Conservation (phyloP, 1,284 basidiomycete genomes). For the Tylopilus sp. region DNA sequence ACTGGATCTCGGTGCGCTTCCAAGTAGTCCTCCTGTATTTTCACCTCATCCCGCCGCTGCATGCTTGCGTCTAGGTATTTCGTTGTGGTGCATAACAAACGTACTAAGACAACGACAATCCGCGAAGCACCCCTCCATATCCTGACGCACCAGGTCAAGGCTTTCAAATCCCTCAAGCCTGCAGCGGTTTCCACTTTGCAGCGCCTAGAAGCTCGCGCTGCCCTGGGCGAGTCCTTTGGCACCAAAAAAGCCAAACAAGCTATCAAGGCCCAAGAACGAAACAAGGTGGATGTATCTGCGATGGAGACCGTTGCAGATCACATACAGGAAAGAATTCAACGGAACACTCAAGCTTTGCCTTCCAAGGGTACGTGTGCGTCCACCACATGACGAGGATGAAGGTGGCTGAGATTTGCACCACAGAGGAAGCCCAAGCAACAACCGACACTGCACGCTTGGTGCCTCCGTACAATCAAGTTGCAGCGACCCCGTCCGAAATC, state of each 20-base stretch:
- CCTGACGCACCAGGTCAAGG: slow-evolving; percentile 76
- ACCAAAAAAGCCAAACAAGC: slow-evolving; percentile 88
- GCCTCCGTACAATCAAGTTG: slow-evolving; percentile 65
- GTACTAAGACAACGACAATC: slow-evolving; percentile 63
- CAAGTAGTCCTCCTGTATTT: slow-evolving; percentile 16
- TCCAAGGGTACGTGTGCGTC: slow-evolving; percentile 50
- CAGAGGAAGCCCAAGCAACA: slow-evolving; percentile 62
- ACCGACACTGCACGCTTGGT: slow-evolving; percentile 68
- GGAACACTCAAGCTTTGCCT: slow-evolving; percentile 62
- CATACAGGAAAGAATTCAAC: slow-evolving; percentile 77
- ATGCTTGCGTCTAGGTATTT: slow-evolving; percentile 47
- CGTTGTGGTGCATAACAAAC: slow-evolving; percentile 67
- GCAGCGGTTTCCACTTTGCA: slow-evolving; percentile 48
- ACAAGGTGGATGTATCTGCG: slow-evolving; percentile 80
- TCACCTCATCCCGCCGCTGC: slow-evolving; percentile 1
- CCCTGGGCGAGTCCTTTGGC: slow-evolving; percentile 88
- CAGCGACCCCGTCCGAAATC: slow-evolving; percentile 64
- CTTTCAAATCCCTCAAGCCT: slow-evolving; percentile 66
- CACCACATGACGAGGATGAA: background rate
- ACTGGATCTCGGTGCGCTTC: slow-evolving; percentile 58
- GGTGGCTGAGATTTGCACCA: background rate
- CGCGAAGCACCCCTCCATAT: slow-evolving; percentile 73
- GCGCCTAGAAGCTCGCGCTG: slow-evolving; percentile 62
- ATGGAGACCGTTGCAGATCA: slow-evolving; percentile 79
- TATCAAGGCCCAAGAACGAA: slow-evolving; percentile 81